phyloP scores from a whole-genome alignment of 2,329 filamentous ascomycete species.

The Fusarium dlaminii region DNA sequence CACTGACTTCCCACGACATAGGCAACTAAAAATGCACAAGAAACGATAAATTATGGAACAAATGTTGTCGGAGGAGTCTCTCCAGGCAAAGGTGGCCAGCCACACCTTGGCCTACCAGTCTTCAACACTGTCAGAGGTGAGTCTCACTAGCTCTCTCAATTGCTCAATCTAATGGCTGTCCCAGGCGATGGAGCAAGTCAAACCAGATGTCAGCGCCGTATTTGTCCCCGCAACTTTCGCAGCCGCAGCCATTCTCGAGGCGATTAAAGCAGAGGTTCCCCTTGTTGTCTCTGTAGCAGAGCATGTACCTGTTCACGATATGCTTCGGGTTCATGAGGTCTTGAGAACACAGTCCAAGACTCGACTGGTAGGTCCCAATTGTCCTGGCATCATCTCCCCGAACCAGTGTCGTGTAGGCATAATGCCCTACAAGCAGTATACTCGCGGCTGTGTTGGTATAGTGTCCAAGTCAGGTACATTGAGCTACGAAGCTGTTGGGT shows the following conservation, averaged over 20 bases:
- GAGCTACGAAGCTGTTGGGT: slow-evolving; percentile 82
- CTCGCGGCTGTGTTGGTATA: slow-evolving; percentile 74
- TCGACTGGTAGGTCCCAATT: slow-evolving; percentile 81
- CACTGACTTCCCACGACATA: slow-evolving; percentile 14
- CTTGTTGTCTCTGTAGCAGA: slow-evolving; percentile 83
- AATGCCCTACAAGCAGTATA: slow-evolving; percentile 53
- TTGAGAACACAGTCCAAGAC: slow-evolving; percentile 76
- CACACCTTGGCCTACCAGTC: slow-evolving; percentile 49
- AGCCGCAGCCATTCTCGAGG: slow-evolving; percentile 74
- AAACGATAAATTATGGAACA: slow-evolving; percentile 52
- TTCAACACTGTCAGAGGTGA: slow-evolving; percentile 49
- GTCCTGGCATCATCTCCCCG: slow-evolving; percentile 81
- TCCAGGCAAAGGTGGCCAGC: slow-evolving; percentile 47
- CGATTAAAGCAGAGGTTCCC: slow-evolving; percentile 80
- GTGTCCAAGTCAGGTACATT: slow-evolving; percentile 84
- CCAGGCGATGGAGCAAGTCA: slow-evolving; percentile 47
- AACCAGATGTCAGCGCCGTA: slow-evolving; percentile 75
- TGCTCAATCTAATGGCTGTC: not conserved
- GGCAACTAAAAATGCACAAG: slow-evolving; percentile 51
- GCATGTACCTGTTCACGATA: slow-evolving; percentile 81
- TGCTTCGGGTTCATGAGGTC: slow-evolving; percentile 75
- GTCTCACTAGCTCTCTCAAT: not conserved
- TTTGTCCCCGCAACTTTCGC: slow-evolving; percentile 76
- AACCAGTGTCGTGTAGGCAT: slow-evolving; percentile 66
- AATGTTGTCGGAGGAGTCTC: slow-evolving; percentile 52